Base-by-base conservation (phyloP, 139 green algal species). In the Haematococcus lacustris region DNA sequence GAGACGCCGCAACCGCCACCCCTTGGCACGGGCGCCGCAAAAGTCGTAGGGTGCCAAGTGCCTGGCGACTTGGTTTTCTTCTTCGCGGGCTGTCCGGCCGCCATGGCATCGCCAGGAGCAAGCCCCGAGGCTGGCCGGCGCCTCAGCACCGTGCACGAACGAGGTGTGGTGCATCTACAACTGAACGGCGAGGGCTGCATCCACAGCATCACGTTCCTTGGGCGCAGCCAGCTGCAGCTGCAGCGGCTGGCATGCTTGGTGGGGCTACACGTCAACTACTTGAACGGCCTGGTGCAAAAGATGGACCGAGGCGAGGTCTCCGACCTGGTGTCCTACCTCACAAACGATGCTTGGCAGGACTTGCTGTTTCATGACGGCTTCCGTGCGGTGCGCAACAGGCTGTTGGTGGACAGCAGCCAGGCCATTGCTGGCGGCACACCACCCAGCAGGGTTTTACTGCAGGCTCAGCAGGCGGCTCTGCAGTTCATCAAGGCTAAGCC, bases 281-380 rank as follows among this genome's bases (percentile, higher is more conserved):
- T 85, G 7, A 80, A 80, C 61, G 38, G 64, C 5, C 38, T 78
- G 38, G 33, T 68, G 67, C 6, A 32, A 17, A 51, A 66, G 51
- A 50, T 67, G 34, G 41, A 60, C 5, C 25, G 51, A 33, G 43
- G 38, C 7, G 3, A 51, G 40, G 34, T 75, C 39, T 23, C 5
- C 5, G 30, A 43, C 75, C 30, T 80, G 1, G 43, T 72, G 3
- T 53, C 39, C 51, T 51, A 78, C 60, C 40, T 76, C 5, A 38
- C 71, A 23, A 17, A 40, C 32, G 67, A 64, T 2, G 28, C 43
- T 13, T 89, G 81, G 81, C 51, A 70, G 25, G 65, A 80, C 32
- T n/a, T 83, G 57, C 74, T 89, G 40, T 78, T 78, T 59, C 81
- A 87, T n/a, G 84, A 89, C 41, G 23, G 51, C 0, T 87, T 89